Evolutionary conservation across 768 basidiomycete species (phyloP).

Genomic region (Termitomyces heimii): DNA sequence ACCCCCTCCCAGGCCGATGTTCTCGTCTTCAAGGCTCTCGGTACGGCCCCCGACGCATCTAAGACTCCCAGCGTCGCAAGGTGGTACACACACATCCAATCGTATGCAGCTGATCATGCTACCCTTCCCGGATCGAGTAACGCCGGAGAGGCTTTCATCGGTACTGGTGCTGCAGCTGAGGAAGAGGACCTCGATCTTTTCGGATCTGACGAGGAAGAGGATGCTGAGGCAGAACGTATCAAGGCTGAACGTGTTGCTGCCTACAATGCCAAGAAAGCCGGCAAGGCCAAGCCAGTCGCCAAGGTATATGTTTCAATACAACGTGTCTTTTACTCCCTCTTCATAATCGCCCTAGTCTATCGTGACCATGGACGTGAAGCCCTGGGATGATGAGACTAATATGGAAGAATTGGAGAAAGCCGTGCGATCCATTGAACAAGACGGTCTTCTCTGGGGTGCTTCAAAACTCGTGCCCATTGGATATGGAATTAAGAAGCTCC

Average conservation of each 20-base stretch:
- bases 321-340: constrained; percentile 1
- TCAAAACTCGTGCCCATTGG: constrained; percentile 92
- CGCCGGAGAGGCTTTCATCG: constrained; percentile 70
- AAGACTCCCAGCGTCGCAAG: constrained; percentile 70
- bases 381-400: constrained; percentile 99
- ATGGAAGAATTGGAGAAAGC: constrained; percentile 80
- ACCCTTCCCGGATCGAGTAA: constrained; percentile 82
- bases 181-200: constrained; percentile 86
- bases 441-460: constrained; percentile 94
- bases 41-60: constrained; percentile 57
- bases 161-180: constrained; percentile 34
- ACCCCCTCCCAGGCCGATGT: constrained; percentile 94
- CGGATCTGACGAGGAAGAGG: constrained; percentile 77
- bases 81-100: constrained; percentile 95
- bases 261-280: constrained; percentile 91
- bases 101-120: constrained; percentile 72
- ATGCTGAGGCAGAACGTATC: constrained; percentile 79
- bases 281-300: constrained; percentile 80
- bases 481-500: constrained; percentile 90
- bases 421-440: constrained; percentile 82
- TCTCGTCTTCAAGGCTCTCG: constrained; percentile 78
- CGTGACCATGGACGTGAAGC: constrained; percentile 97
- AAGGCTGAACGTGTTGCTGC: constrained; percentile 91
- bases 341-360: constrained; percentile 60
- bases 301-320: constrained; percentile 46